Percentiles rank a stretch among this genome's conserved stretches.
Evolutionary conservation across 768 basidiomycete species (phyloP).

Genomic region (Termitomyces heimii): DNA sequence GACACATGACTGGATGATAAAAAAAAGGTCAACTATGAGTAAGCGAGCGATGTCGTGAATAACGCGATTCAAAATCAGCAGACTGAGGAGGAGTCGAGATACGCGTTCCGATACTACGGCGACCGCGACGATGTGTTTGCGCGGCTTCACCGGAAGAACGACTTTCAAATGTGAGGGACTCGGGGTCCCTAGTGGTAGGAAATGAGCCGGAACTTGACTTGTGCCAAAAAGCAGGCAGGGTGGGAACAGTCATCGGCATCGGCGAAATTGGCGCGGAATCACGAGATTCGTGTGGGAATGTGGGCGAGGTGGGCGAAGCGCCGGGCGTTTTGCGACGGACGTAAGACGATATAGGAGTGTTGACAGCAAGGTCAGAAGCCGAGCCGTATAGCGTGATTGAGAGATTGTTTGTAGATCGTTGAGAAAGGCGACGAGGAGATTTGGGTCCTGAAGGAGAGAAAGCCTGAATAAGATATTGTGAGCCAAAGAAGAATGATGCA

Average conservation of each 20-base stretch:
- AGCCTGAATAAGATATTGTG: constrained; percentile 20
- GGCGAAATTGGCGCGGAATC: constrained; percentile 31
- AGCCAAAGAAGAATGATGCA: neutral
- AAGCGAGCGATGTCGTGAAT: constrained; percentile 24
- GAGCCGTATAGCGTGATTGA: constrained; percentile 44
- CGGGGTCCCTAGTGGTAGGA: constrained; percentile 32
- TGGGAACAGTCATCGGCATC: constrained; percentile 58
- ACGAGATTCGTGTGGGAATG: constrained; percentile 45
- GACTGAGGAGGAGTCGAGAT: constrained; percentile 36
- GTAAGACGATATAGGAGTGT: constrained; percentile 75
- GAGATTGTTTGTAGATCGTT: constrained; percentile 39
- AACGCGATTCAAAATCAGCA: constrained; percentile 22
- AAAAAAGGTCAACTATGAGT: constrained; percentile 19
- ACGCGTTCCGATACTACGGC: constrained; percentile 35
- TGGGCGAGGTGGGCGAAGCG: constrained; percentile 63
- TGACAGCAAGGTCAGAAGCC: constrained; percentile 46
- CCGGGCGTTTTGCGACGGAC: constrained; percentile 77
- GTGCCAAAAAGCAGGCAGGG: constrained; percentile 50
- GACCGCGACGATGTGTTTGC: constrained; percentile 24
- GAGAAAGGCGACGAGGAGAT: constrained; percentile 37
- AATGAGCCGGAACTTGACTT: constrained; percentile 38
- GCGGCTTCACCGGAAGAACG: constrained; percentile 21
- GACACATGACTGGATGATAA: neutral
- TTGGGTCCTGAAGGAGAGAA: constrained; percentile 29
- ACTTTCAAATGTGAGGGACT: constrained; percentile 16